These are phyloP conservation scores for Pyronema domesticum DNA, from an alignment of 495 filamentous ascomycete genomes.

Conservation along the genomic window DNA sequence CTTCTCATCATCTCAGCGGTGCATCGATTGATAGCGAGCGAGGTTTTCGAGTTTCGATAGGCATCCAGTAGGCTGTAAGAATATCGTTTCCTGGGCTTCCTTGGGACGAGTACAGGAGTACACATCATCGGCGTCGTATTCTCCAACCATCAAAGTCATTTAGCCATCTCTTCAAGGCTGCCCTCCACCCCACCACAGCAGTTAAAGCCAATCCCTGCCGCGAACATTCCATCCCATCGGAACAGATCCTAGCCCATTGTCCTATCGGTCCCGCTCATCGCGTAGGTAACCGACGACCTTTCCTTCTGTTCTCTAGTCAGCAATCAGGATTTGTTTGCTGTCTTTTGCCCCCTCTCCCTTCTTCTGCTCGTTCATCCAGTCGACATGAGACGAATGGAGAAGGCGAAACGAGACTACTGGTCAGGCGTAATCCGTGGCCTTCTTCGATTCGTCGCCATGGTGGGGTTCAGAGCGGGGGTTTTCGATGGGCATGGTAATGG, in stretches of 20 bases:
- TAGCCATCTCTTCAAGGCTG: background rate
- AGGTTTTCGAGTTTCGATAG: background rate
- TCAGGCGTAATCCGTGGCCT: constrained; percentile 4
- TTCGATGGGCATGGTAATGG: constrained; percentile 1
- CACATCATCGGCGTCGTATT: background rate
- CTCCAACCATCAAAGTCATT: background rate
- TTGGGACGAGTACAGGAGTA: background rate
- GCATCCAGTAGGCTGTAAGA: background rate
- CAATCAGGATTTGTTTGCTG: constrained; percentile 4
- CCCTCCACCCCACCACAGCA: background rate
- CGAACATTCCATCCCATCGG: constrained; percentile 9
- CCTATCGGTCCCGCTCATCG: constrained; percentile 9
- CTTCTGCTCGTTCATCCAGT: constrained; percentile 1
- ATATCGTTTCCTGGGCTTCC: background rate
- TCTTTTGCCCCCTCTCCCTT: background rate
- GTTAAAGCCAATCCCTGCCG: background rate
- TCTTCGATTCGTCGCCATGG: constrained; percentile 4
- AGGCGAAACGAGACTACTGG: constrained; percentile 6
- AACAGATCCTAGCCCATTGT: constrained; percentile 7
- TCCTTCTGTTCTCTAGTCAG: constrained; percentile 1
- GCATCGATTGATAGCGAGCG: background rate
- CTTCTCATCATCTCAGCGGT: background rate
- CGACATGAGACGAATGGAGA: background rate
- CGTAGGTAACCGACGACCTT: constrained; percentile 4
- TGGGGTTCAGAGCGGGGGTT: constrained; percentile 4